These are phyloP conservation scores for Diaporthe capsici DNA, from an alignment of 2,329 filamentous ascomycete species.

Conservation along the genomic window DNA sequence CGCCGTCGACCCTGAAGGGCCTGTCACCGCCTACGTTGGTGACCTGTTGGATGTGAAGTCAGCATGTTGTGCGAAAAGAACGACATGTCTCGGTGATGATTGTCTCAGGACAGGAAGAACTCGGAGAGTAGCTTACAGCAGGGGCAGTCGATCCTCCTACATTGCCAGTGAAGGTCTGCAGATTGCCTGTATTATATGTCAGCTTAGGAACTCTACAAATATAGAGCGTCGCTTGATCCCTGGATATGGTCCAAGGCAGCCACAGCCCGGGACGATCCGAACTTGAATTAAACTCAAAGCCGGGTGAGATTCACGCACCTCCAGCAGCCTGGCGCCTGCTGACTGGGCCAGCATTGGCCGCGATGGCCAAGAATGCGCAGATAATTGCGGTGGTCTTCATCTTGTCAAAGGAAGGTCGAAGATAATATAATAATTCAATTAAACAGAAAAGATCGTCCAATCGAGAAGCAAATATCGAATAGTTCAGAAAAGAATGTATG, in stretches of 20 bases:
- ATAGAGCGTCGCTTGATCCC: neutral
- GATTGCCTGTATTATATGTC: conserved; percentile 6
- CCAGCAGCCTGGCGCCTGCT: conserved; percentile 9
- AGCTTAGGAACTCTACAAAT: neutral
- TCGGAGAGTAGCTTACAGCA: conserved; percentile 3
- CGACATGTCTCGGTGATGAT: neutral
- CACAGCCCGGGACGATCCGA: neutral
- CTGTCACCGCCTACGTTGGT: conserved; percentile 21
- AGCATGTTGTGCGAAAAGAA: neutral
- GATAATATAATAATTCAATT: conserved; percentile 8
- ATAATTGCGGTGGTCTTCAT: conserved; percentile 17
- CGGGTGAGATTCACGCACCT: neutral
- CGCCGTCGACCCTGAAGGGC: conserved; percentile 14
- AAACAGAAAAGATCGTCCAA: conserved; percentile 20
- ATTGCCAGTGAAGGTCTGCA: conserved; percentile 34
- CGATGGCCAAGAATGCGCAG: conserved; percentile 11
- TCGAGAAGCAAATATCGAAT: neutral
- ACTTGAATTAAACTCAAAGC: neutral
- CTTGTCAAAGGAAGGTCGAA: conserved; percentile 23
- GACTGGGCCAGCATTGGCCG: conserved; percentile 22
- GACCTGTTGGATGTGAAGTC: neutral
- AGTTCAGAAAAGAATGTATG: conserved; percentile 21
- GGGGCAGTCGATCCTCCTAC: conserved; percentile 26
- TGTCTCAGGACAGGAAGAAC: neutral
- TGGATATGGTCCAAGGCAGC: neutral